phyloP scores from a whole-genome alignment of 495 filamentous ascomycete genomes.

The Aspergillus ellipticus region DNA sequence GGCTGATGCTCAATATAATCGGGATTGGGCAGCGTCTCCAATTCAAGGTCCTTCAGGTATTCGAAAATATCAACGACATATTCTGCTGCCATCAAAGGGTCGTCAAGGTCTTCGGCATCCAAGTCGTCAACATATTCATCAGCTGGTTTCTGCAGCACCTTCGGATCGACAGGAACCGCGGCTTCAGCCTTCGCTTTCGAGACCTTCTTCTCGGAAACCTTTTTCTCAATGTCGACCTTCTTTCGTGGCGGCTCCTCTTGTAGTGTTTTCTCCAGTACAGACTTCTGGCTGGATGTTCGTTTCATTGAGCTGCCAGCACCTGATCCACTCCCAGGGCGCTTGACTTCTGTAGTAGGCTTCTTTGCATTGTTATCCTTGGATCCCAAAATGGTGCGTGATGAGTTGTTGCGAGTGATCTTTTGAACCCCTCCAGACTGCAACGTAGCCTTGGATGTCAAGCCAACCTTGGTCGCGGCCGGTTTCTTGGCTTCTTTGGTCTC shows the following conservation, averaged over 20 bases:
- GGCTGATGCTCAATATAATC: conserved; percentile 92
- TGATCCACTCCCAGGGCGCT: conserved; percentile 68
- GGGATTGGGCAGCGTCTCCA: conserved; percentile 79
- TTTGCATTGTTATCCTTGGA: conserved; percentile 64
- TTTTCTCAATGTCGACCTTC: conserved; percentile 49
- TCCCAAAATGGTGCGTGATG: conserved; percentile 58
- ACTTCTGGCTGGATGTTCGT: conserved; percentile 48
- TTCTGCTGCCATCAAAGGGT: conserved; percentile 95
- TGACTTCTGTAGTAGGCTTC: conserved; percentile 55
- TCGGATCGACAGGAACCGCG: conserved; percentile 25
- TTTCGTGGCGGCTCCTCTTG: conserved; percentile 55
- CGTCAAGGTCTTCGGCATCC: conserved; percentile 82
- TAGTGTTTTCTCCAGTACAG: conserved; percentile 59
- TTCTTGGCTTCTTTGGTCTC: conserved; percentile 71
- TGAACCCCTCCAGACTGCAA: conserved; percentile 68
- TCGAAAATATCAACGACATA: conserved; percentile 98
- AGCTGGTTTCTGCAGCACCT: conserved; percentile 32
- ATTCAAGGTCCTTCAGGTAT: conserved; percentile 84
- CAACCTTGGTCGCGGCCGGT: conserved; percentile 51
- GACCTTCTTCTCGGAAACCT: conserved; percentile 33
- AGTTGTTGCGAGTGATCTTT: conserved; percentile 66
- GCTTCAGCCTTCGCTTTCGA: conserved; percentile 19
- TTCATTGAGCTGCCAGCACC: conserved; percentile 56
- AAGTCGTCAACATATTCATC: conserved; percentile 60
- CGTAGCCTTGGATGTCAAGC: conserved; percentile 73